A percentile compares a stretch with the other conserved stretches of the same genome.
These are phyloP conservation scores for Hyparrhenia diplandra DNA, from an alignment of 176 grass and related monocot genomes.

Conservation along the genomic window DNA sequence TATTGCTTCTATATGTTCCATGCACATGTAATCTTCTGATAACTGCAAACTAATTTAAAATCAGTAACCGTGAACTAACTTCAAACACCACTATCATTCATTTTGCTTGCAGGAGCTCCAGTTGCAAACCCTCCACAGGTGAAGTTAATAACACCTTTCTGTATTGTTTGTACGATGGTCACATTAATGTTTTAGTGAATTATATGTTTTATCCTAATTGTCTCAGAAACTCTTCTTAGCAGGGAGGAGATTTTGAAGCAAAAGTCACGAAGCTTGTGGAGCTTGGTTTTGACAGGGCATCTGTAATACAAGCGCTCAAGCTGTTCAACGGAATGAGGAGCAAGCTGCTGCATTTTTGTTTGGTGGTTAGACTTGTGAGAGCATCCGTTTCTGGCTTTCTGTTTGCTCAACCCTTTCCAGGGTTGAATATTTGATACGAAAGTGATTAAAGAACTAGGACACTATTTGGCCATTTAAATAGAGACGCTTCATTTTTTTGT, in stretches of 20 bases:
- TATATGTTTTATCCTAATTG: not conserved
- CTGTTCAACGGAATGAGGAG: constrained; percentile 38
- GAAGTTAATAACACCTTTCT: not conserved
- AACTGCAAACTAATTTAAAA: constrained; percentile 23
- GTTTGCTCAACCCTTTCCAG: constrained; percentile 4
- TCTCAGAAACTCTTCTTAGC: not conserved
- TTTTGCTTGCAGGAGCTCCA: constrained; percentile 44
- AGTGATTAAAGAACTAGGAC: constrained; percentile 5
- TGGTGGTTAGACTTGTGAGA: constrained; percentile 52
- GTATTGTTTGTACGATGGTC: not conserved
- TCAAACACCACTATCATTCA: not conserved
- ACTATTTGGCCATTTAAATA: constrained; percentile 5
- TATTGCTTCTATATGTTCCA: not conserved
- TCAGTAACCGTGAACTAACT: constrained; percentile 17
- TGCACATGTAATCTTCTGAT: not conserved
- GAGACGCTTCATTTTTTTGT: constrained; percentile 10
- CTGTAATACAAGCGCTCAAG: constrained; percentile 69
- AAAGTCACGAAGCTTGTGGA: constrained; percentile 88
- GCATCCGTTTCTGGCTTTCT: not conserved
- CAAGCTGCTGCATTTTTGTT: constrained; percentile 63
- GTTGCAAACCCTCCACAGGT: constrained; percentile 43
- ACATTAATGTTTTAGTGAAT: not conserved
- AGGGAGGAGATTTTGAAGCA: constrained; percentile 66
- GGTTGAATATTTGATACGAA: constrained; percentile 28
- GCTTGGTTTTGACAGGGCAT: constrained; percentile 76